Evolutionary conservation across 1,284 basidiomycete genomes (phyloP).

Genomic region (Coniferiporia sulphurascens): DNA sequence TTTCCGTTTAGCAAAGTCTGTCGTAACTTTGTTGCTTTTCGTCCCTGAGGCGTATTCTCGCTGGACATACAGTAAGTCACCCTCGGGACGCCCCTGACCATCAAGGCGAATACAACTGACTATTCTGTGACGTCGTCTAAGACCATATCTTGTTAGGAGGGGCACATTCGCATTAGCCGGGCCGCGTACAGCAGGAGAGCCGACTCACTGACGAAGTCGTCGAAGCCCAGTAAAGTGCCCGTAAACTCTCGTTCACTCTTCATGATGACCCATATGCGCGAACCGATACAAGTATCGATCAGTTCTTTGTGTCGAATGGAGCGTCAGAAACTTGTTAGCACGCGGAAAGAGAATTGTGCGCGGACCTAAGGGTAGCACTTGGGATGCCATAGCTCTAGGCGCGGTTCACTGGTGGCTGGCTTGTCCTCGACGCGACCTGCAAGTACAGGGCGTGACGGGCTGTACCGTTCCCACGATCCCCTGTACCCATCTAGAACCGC

Average conservation of each 20-base stretch:
- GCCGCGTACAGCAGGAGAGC: background rate
- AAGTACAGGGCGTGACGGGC: background rate
- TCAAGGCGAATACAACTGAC: slow-evolving; percentile 42
- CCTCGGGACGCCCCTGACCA: slow-evolving; percentile 16
- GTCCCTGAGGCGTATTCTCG: slow-evolving; percentile 80
- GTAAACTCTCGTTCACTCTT: slow-evolving; percentile 94
- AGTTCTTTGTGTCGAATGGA: slow-evolving; percentile 52
- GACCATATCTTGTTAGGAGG: slow-evolving; percentile 78
- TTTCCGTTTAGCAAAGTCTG: slow-evolving; percentile 96
- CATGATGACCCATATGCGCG: slow-evolving; percentile 95
- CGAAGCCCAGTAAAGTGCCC: slow-evolving; percentile 94
- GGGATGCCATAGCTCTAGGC: slow-evolving; percentile 44
- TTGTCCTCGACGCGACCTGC: background rate
- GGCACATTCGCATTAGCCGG: background rate
- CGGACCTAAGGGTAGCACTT: slow-evolving; percentile 50
- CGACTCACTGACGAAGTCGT: slow-evolving; percentile 98
- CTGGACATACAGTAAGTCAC: slow-evolving; percentile 37
- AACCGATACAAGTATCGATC: slow-evolving; percentile 93
- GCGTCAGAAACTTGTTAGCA: slow-evolving; percentile 21
- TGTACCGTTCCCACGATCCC: slow-evolving; percentile 3
- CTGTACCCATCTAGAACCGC: slow-evolving; percentile 6
- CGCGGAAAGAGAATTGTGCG: background rate
- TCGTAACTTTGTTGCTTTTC: slow-evolving; percentile 77
- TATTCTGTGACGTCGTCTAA: slow-evolving; percentile 96
- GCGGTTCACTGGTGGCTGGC: background rate